These are phyloP conservation scores for Glycine tomentella DNA, from an alignment of 306 rosid genomes.

Conservation along the genomic window DNA sequence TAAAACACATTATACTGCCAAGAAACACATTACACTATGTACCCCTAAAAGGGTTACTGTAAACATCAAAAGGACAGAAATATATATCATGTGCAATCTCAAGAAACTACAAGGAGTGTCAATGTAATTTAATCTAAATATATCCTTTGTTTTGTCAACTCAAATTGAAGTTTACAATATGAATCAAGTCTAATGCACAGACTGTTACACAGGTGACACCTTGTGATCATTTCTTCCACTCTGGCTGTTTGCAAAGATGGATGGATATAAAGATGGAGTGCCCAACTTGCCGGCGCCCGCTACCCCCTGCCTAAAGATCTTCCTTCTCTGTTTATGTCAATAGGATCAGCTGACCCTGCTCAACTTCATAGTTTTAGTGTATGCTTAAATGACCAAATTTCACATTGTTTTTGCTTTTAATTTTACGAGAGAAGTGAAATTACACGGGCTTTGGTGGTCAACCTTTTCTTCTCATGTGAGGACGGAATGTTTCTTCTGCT, in stretches of 20 bases:
- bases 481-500: conserved; percentile 20
- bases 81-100: not conserved
- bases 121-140: no score
- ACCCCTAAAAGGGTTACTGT: no score
- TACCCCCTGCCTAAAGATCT: conserved; percentile 73
- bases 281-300: conserved; percentile 92
- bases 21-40: not conserved
- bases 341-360: conserved; percentile 68
- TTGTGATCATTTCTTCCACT: conserved; percentile 96
- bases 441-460: conserved; percentile 24
- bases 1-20: not conserved
- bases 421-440: conserved; percentile 27
- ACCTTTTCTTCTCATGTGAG: conserved; percentile 29
- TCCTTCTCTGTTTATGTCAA: conserved; percentile 44
- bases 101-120: not conserved
- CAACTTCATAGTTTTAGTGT: conserved; percentile 60
- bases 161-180: not conserved
- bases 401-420: conserved; percentile 23
- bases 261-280: conserved; percentile 99
- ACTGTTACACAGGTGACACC: conserved; percentile 79
- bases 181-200: conserved; percentile 35
- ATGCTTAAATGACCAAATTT: conserved; percentile 38
- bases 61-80: no score
- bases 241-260: conserved; percentile 97
- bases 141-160: no score